Evolutionary conservation across 2,329 filamentous ascomycete genomes (phyloP).

Genomic region (Phialophora chinensis): DNA sequence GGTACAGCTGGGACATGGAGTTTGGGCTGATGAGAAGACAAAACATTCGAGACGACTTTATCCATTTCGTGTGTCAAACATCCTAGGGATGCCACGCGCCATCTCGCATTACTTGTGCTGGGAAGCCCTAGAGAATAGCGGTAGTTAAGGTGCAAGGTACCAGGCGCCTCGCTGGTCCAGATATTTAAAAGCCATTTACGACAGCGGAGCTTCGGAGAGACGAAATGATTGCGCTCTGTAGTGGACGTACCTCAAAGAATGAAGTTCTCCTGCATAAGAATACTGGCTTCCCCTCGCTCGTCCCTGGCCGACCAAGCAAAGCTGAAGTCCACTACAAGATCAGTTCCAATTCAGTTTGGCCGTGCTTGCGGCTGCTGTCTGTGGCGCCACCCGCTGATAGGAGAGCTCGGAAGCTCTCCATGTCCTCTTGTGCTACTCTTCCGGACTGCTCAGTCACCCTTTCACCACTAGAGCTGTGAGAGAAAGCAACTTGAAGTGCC

Average conservation of each 20-base stretch:
- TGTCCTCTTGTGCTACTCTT: neutral
- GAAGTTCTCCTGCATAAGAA: neutral
- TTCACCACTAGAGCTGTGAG: neutral
- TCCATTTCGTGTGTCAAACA: neutral
- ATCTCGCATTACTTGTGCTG: no score
- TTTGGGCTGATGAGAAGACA: constrained; percentile 2
- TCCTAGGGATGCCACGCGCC: no score
- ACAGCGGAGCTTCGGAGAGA: neutral
- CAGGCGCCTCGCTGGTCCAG: no score
- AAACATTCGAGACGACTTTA: neutral
- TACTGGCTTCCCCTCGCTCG: neutral
- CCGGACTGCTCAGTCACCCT: neutral
- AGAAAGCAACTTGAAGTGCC: neutral
- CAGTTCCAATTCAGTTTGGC: neutral
- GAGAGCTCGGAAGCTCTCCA: neutral
- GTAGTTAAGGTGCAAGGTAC: no score
- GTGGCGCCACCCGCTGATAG: neutral
- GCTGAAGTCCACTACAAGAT: no score
- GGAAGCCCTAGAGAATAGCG: no score
- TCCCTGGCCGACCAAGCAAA: neutral
- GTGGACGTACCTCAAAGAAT: neutral
- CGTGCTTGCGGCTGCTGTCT: neutral
- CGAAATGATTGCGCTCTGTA: neutral
- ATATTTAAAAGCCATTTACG: neutral
- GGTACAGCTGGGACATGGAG: neutral